Conservation (phyloP, 345 rosid genomes). For the Salix exigua region DNA sequence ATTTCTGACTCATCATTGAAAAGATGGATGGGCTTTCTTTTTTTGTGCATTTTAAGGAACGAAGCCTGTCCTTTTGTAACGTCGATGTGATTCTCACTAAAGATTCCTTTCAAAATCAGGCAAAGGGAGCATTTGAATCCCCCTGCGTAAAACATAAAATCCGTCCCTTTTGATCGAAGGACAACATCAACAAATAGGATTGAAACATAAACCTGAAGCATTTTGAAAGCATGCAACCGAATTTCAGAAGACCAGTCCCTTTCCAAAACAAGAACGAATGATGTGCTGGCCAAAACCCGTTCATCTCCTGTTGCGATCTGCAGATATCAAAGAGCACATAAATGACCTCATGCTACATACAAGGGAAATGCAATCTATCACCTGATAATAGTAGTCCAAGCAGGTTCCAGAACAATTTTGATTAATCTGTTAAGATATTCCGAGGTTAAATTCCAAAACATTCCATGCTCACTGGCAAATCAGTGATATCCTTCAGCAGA, state of each 20-base stretch:
- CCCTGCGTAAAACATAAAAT: background rate
- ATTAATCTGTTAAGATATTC: background rate
- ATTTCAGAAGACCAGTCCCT: constrained; percentile 63
- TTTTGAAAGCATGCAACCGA: no score
- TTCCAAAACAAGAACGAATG: constrained; percentile 69
- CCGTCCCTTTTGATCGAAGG: no score
- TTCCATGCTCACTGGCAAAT: background rate
- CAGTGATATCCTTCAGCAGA: background rate
- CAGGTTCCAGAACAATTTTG: no score
- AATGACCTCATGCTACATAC: background rate
- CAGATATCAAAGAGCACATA: background rate
- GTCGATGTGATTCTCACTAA: background rate
- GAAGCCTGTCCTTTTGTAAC: background rate
- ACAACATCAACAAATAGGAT: no score
- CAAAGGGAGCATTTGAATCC: background rate
- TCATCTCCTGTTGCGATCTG: constrained; percentile 68
- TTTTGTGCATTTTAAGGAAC: background rate
- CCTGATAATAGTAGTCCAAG: no score
- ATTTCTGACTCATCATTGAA: background rate
- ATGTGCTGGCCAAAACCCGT: constrained; percentile 56
- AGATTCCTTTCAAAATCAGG: background rate
- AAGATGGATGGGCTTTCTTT: background rate
- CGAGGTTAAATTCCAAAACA: background rate
- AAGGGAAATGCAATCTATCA: no score
- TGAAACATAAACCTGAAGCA: no score